Evolutionary conservation across 306 rosid genomes (phyloP), one percentile per base, ranked within the genome.

Genomic region (Quercus aquifolioides): DNA sequence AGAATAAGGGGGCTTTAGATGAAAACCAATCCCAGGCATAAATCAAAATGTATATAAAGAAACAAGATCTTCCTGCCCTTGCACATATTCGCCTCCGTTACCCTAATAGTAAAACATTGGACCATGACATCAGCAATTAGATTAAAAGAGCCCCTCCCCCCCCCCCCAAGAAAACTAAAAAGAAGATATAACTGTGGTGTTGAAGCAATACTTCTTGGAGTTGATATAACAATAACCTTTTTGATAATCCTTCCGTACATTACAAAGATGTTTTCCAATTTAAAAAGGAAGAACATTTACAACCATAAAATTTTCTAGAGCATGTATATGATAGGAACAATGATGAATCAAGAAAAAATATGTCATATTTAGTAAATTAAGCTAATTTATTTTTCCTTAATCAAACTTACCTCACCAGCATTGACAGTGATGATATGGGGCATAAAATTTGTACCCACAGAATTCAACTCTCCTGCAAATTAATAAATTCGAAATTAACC

Each of bases 351-450:
- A n/a, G 41, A 57, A 56, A n/a, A n/a, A 75, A 17, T 65, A 15
- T 35, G 18, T 31, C 2, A 68, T 14, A 46, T 64, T 18, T 21
- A 60, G 21, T 21, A 76, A 58, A 80, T 58, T 59, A 80, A 71
- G 80, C 35, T 51, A 71, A 76, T 59, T 15, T 71, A 62, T 14
- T 43, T 13, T 63, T 73, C 21, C 20, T 17, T 26, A 43, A 68
- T 69, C n/a, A 84, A 83, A 71, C 89, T 14, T 86, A 94, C 98
- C 98, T 94, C 95, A 31, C 94, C 98, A 71, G 94, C 80, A 69
- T 87, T 82, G 76, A 91, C 91, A 19, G 86, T 84, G 76, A 94
- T 91, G 80, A 94, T 84, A 80, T 91, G 98, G 38, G 97, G 94
- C 94, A 85, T 84, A 76, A 92, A 92, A 77, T 80, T 84, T 74